These are phyloP conservation scores for Haematococcus lacustris DNA, from an alignment of 139 green algal species.

Conservation along the genomic window DNA sequence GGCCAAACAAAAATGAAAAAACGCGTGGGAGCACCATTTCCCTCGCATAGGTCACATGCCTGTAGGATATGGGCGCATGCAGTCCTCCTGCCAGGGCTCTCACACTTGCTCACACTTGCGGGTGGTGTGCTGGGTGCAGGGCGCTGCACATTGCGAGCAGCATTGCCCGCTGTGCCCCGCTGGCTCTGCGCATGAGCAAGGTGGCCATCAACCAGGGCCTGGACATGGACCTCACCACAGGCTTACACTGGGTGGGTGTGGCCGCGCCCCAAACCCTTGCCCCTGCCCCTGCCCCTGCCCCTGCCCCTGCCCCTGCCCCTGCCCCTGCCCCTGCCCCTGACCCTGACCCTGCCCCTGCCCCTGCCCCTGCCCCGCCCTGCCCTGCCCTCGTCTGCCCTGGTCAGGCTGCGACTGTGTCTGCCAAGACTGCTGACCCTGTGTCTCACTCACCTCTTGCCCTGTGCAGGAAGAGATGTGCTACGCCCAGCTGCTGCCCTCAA, in stretches of 20 bases:
- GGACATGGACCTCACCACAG: constrained; percentile 55
- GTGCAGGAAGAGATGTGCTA: constrained; percentile 58
- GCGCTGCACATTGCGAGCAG: constrained; percentile 13
- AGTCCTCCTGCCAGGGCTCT: neutral
- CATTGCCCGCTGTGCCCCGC: constrained; percentile 47
- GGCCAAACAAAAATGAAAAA: too few relatives aligned
- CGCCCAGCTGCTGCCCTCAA: constrained; percentile 57
- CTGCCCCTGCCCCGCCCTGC: neutral
- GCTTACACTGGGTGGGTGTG: constrained; percentile 51
- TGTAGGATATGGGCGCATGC: too few relatives aligned
- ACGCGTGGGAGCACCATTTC: too few relatives aligned
- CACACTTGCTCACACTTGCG: neutral
- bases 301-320: too few relatives aligned
- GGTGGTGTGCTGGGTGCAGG: neutral
- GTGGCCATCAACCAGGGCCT: constrained; percentile 54
- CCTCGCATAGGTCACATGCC: too few relatives aligned
- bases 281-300: neutral
- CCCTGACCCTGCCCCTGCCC: too few relatives aligned
- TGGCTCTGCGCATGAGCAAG: constrained; percentile 73
- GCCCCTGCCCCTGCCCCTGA: too few relatives aligned
- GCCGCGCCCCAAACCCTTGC: neutral
- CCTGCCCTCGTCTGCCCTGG: neutral
- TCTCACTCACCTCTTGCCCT: neutral
- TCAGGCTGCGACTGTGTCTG: neutral
- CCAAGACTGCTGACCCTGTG: neutral